Percentiles rank a stretch among this genome's conserved stretches.
Conservation (phyloP, 2,329 filamentous ascomycete species). For the Bipolaris zeicola region DNA sequence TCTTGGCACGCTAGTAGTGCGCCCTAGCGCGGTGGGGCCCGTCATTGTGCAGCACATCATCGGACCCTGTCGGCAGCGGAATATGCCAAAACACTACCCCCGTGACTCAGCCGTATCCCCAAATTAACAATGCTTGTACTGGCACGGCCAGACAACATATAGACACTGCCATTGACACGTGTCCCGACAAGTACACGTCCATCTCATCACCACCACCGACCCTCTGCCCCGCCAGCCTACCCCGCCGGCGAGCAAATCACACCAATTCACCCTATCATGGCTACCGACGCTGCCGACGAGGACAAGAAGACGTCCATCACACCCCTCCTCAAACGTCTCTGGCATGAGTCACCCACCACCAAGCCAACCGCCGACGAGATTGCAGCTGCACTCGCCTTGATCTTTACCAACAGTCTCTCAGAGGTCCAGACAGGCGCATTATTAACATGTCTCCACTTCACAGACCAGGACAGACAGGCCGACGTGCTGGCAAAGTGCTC, state of each 20-base stretch:
- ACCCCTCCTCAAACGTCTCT: slow-evolving; percentile 73
- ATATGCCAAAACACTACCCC: not conserved
- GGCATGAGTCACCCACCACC: slow-evolving; percentile 59
- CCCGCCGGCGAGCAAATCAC: slow-evolving; percentile 19
- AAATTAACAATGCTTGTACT: not conserved
- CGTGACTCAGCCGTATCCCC: slow-evolving; percentile 29
- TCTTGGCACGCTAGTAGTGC: slow-evolving; percentile 29
- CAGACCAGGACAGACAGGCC: slow-evolving; percentile 78
- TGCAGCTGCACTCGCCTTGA: slow-evolving; percentile 84
- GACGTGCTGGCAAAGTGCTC: slow-evolving; percentile 89
- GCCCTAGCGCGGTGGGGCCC: slow-evolving; percentile 23
- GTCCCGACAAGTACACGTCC: not conserved
- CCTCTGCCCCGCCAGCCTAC: slow-evolving; percentile 14
- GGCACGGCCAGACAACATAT: not conserved
- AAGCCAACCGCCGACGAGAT: slow-evolving; percentile 74
- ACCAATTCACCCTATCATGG: slow-evolving; percentile 28
- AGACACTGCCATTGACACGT: not conserved
- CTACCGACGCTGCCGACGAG: slow-evolving; percentile 27
- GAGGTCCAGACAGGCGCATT: slow-evolving; percentile 85
- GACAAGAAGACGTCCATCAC: slow-evolving; percentile 63
- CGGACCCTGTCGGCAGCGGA: slow-evolving; percentile 7
- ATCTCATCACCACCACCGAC: slow-evolving; percentile 4
- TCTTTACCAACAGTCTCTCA: slow-evolving; percentile 90
- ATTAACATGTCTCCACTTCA: slow-evolving; percentile 90
- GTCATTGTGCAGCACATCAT: slow-evolving; percentile 15